Conservation (phyloP, 257 asterid genomes). For the Lycium barbarum region DNA sequence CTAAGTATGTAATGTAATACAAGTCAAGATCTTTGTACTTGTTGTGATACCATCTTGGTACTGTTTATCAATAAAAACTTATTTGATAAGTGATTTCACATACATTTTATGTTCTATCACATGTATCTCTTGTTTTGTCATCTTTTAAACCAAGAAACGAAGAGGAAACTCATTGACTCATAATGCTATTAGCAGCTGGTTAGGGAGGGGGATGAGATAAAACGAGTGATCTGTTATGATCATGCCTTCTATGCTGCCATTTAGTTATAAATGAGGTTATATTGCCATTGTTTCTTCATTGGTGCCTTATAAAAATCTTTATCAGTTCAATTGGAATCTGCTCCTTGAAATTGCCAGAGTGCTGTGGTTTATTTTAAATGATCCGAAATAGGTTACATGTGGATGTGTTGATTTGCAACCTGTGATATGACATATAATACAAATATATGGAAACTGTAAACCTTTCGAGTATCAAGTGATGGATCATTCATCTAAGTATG, state of each 20-base stretch:
- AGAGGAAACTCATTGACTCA: too few relatives aligned
- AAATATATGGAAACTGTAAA: not conserved
- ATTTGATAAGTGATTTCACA: too few relatives aligned
- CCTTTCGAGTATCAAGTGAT: not conserved
- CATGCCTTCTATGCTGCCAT: slow-evolving; percentile 14
- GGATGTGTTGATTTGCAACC: not conserved
- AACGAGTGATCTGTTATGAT: not conserved
- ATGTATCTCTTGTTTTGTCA: too few relatives aligned
- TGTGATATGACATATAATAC: not conserved
- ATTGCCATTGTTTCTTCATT: not conserved
- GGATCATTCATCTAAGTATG: slow-evolving; percentile 16
- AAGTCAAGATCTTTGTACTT: too few relatives aligned
- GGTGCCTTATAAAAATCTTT: not conserved
- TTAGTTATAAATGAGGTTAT: slow-evolving; percentile 16
- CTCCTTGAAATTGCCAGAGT: not conserved
- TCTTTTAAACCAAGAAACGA: too few relatives aligned
- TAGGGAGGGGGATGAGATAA: not conserved
- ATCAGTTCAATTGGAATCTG: not conserved
- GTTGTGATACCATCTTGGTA: too few relatives aligned
- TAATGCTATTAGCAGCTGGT: too few relatives aligned
- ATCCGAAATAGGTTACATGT: not conserved
- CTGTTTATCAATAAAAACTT: too few relatives aligned
- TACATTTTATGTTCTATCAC: too few relatives aligned
- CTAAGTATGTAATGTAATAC: too few relatives aligned
- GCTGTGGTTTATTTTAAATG: slow-evolving; percentile 2